Evolutionary conservation across 1,284 basidiomycete genomes (phyloP), one percentile per base, ranked within the genome.

Genomic region (Xanthoconium separans): DNA sequence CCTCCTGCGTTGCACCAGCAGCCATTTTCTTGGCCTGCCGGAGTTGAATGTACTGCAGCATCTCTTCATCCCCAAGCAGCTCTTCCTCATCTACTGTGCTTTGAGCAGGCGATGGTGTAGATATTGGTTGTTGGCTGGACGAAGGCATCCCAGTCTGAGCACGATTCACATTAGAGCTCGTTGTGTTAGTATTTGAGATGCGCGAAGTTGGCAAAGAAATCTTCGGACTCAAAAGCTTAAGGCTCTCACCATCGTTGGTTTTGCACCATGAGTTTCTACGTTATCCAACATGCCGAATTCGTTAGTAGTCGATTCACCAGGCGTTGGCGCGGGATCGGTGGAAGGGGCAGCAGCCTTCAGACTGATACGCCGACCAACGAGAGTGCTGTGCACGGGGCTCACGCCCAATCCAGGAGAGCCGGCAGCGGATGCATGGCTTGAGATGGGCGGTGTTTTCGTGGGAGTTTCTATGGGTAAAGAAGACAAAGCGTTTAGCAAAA

Each of bases 391-490:
- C 8, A 80, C 75, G 36, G 75, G 72, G 62, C 85, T 87, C 53
- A 84, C 67, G 22, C 84, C 80, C 55, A 85, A 67, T 22, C 83
- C 80, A 4, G 87, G 86, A 10, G 88, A 87, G 44, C 82, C 78
- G 46, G 77, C 79, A 2, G 85, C 81, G 4, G 89, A 90, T 6
- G 85, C 84, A 45, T 88, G 80, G 65, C 85, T 91, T 20, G 91
- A 87, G 54, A 96, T 94, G 40, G 95, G 88, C 47, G 95, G 95
- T 61, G 97, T 98, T 76, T 95, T 95, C 22, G 95, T 98, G 1
- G 95, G 93, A 0, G 89, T 90, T 68, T 91, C 89, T 70, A 91
- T 91, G 6, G 80, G 69, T 52, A 84, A 69, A n/a, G 75, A 73
- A 24, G 77, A 74, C 4, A 75, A 62, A 8, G 80, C 73, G 60